These are phyloP conservation scores for Fusarium acutatum DNA, from an alignment of 2,329 filamentous ascomycete genomes.

Conservation along the genomic window DNA sequence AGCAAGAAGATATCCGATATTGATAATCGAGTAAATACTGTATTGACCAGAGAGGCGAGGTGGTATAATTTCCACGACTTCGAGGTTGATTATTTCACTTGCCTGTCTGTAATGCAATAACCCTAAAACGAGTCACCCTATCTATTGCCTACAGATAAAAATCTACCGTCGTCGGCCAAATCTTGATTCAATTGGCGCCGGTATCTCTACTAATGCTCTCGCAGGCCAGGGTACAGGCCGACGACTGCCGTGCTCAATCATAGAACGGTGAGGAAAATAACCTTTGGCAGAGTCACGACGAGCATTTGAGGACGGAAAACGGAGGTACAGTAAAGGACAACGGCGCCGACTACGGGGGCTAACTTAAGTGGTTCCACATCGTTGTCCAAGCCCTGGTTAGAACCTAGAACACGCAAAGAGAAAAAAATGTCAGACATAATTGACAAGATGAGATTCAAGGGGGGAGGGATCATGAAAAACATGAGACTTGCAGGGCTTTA, in stretches of 20 bases:
- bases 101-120: slow-evolving; percentile 3
- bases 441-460: slow-evolving; percentile 25
- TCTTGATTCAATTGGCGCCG: neutral
- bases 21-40: slow-evolving; percentile 11
- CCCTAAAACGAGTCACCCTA: slow-evolving; percentile 19
- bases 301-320: slow-evolving; percentile 20
- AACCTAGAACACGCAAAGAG: slow-evolving; percentile 15
- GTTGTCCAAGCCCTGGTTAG: slow-evolving; percentile 12
- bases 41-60: slow-evolving; percentile 1
- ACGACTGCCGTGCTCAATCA: slow-evolving; percentile 27
- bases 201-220: neutral
- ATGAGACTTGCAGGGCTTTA: neutral
- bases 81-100: neutral
- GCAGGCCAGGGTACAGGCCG: slow-evolving; percentile 14
- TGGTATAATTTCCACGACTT: slow-evolving; percentile 1
- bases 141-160: neutral
- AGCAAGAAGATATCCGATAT: slow-evolving; percentile 14
- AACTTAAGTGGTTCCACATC: slow-evolving; percentile 22
- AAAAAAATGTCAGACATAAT: slow-evolving; percentile 24
- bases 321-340: slow-evolving; percentile 19
- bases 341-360: slow-evolving; percentile 33
- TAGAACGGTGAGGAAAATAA: neutral
- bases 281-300: neutral
- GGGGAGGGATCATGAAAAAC: neutral
- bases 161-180: slow-evolving; percentile 1